phyloP scores from a whole-genome alignment of 305 asterid species.

The Fraxinus greggii region DNA sequence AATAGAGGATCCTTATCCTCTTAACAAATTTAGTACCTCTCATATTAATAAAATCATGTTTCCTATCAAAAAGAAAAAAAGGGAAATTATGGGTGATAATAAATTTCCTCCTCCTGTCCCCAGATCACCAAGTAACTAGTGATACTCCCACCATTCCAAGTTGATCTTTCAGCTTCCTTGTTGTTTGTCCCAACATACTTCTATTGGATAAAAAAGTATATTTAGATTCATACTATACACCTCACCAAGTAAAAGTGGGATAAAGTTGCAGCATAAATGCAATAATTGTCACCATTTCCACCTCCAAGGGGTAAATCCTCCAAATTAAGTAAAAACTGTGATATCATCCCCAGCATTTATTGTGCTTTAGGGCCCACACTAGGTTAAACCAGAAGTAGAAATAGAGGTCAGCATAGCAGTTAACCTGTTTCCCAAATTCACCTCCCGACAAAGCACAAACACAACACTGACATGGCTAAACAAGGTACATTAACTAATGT shows the following conservation, averaged over 20 bases:
- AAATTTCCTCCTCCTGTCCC: neutral
- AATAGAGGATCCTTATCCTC: neutral
- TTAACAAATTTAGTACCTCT: neutral
- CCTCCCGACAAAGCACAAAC: neutral
- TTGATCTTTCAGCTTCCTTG: neutral
- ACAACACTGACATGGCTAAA: neutral
- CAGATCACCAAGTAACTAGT: neutral
- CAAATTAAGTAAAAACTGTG: neutral
- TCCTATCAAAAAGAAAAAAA: neutral
- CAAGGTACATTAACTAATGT: neutral
- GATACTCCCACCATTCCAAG: neutral
- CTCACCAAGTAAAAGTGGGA: neutral
- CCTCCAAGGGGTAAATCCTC: neutral
- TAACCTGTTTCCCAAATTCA: neutral
- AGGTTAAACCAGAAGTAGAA: neutral
- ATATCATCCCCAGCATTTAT: neutral
- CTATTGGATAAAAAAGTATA: neutral
- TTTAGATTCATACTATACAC: neutral
- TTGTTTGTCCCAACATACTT: neutral
- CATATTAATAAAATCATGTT: neutral
- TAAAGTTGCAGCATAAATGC: neutral
- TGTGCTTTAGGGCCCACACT: neutral
- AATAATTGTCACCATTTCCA: neutral
- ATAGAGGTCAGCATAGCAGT: neutral
- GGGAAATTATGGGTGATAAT: neutral